Evolutionary conservation across 139 green algal species (phyloP).

Genomic region (Eudorina sp.): DNA sequence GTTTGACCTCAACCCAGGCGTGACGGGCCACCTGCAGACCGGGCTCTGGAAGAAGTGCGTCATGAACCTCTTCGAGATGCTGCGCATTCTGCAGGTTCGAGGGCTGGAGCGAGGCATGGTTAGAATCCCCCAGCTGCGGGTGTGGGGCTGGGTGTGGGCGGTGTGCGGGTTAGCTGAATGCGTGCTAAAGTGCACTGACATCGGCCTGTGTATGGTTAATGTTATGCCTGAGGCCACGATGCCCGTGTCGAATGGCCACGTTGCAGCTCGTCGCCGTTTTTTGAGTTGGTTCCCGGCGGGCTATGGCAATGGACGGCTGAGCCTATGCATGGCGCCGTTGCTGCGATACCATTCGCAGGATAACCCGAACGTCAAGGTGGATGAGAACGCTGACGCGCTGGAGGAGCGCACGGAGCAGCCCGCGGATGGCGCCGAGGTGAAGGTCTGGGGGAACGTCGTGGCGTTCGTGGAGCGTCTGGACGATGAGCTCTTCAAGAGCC

Average conservation of each 20-base stretch:
- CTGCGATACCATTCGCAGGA: constrained; percentile 52
- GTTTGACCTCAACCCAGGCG: constrained; percentile 94
- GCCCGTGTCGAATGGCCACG: too few species aligned
- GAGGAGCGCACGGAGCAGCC: constrained; percentile 77
- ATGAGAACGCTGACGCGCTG: constrained; percentile 70
- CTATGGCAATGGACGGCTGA: too few species aligned
- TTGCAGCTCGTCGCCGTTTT: too few species aligned
- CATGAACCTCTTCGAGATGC: constrained; percentile 74
- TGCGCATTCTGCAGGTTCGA: constrained; percentile 66
- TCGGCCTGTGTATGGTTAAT: too few species aligned
- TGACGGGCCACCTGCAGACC: constrained; percentile 72
- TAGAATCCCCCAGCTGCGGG: too few species aligned
- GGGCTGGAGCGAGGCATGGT: not conserved
- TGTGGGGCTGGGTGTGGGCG: too few species aligned
- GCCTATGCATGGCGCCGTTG: too few species aligned
- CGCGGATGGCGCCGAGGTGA: constrained; percentile 60
- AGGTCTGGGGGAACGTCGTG: constrained; percentile 95
- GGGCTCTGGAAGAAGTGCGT: constrained; percentile 60
- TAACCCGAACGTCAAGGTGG: constrained; percentile 83
- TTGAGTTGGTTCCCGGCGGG: too few species aligned
- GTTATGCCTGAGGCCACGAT: too few species aligned
- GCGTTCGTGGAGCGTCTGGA: constrained; percentile 97
- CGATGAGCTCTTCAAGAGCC: constrained; percentile 98
- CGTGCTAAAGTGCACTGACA: too few species aligned
- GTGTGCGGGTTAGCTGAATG: too few species aligned